phyloP scores from a whole-genome alignment of 345 rosid genomes.

The Camelina neglecta region DNA sequence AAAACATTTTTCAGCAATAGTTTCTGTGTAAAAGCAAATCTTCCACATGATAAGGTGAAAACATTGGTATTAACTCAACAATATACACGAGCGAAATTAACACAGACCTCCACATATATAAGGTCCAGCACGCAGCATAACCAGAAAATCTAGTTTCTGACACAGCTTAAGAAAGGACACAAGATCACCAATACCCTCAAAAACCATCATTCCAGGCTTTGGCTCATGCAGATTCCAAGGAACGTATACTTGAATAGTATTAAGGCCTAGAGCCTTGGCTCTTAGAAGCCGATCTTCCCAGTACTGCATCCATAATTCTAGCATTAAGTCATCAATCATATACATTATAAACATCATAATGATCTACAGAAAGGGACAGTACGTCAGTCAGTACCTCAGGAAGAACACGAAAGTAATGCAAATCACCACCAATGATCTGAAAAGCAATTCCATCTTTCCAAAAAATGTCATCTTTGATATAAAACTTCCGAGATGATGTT shows the following conservation, averaged over 20 bases:
- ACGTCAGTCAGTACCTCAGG: slow-evolving; percentile 61
- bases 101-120: slow-evolving; percentile 86
- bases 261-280: slow-evolving; percentile 89
- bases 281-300: slow-evolving; percentile 90
- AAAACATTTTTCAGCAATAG: slow-evolving; percentile 19
- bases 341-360: neutral
- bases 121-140: slow-evolving; percentile 96
- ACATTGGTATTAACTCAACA: neutral
- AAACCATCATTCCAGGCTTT: slow-evolving; percentile 67
- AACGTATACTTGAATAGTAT: slow-evolving; percentile 84
- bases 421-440: slow-evolving; percentile 87
- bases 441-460: slow-evolving; percentile 80
- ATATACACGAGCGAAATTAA: slow-evolving; percentile 3
- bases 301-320: slow-evolving; percentile 54
- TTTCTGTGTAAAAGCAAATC: neutral
- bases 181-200: slow-evolving; percentile 80
- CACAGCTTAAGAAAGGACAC: slow-evolving; percentile 76
- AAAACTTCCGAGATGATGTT: slow-evolving; percentile 47
- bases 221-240: slow-evolving; percentile 99
- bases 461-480: slow-evolving; percentile 75
- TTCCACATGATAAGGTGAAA: slow-evolving; percentile 2
- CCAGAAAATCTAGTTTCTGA: slow-evolving; percentile 75
- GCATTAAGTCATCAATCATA: slow-evolving; percentile 7
- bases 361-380: neutral
- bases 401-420: slow-evolving; percentile 88